Conservation (phyloP, 805 yeast genomes). For the Yamadazyma tumulicola region DNA sequence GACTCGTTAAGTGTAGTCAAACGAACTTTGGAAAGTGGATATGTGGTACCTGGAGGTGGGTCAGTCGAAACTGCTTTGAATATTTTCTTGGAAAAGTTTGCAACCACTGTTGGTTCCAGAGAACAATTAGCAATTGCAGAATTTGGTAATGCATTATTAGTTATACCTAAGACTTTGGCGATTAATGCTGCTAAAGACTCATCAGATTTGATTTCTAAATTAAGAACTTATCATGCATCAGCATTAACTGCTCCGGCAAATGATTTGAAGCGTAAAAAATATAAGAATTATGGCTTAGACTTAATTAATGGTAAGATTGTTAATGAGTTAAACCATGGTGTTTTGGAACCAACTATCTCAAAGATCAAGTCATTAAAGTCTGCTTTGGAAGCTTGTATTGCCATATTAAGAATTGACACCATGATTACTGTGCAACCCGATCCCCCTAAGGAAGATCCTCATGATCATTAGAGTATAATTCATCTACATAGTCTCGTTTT, state of each 20-base stretch:
- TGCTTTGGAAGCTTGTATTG: conserved; percentile 97
- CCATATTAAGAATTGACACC: conserved; percentile 95
- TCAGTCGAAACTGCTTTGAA: conserved; percentile 97
- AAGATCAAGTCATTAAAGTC: conserved; percentile 90
- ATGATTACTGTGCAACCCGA: conserved; percentile 98
- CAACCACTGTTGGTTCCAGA: conserved; percentile 95
- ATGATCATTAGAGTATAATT: conserved; percentile 59
- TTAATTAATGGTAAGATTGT: conserved; percentile 87
- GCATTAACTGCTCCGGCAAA: conserved; percentile 80
- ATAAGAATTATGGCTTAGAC: conserved; percentile 91
- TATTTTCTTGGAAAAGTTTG: conserved; percentile 92
- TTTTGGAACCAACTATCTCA: conserved; percentile 91
- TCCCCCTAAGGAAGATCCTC: conserved; percentile 87
- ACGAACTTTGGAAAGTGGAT: conserved; percentile 91
- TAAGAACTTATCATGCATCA: conserved; percentile 95
- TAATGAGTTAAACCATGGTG: conserved; percentile 80
- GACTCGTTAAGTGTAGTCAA: conserved; percentile 94
- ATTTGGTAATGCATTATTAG: conserved; percentile 84
- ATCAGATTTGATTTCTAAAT: conserved; percentile 88
- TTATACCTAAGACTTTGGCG: conserved; percentile 95
- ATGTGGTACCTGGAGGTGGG: conserved; percentile 98
- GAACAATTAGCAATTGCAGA: conserved; percentile 98
- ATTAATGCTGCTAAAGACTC: conserved; percentile 98
- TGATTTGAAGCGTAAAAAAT: conserved; percentile 81
- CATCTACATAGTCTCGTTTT: too few species aligned